phyloP scores from a whole-genome alignment of 2,329 filamentous ascomycete genomes.

The Trichoderma polysporum region DNA sequence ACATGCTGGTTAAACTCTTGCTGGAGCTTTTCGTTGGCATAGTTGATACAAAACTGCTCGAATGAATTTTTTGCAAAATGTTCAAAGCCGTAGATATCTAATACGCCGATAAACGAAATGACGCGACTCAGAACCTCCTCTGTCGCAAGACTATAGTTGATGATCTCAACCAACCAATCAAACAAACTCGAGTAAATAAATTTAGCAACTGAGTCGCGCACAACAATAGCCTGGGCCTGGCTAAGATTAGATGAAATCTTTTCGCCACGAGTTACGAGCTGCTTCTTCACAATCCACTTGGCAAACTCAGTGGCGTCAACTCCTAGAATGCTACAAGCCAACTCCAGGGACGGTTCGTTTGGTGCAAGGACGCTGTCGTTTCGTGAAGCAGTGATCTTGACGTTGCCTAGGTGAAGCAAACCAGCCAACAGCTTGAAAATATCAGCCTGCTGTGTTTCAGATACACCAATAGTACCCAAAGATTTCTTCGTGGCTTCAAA shows the following conservation, averaged over 20 bases:
- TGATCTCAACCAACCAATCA: slow-evolving; percentile 98
- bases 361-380: slow-evolving; percentile 82
- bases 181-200: slow-evolving; percentile 98
- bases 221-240: slow-evolving; percentile 88
- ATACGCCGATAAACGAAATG: slow-evolving; percentile 89
- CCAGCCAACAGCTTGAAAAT: slow-evolving; percentile 92
- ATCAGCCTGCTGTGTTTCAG: slow-evolving; percentile 68
- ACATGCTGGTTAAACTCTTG: slow-evolving; percentile 99
- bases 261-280: slow-evolving; percentile 91
- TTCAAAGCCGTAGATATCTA: slow-evolving; percentile 99
- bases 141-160: slow-evolving; percentile 86
- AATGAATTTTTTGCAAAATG: slow-evolving; percentile 99
- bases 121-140: slow-evolving; percentile 82
- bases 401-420: slow-evolving; percentile 89
- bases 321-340: slow-evolving; percentile 80
- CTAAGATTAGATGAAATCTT: slow-evolving; percentile 96
- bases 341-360: slow-evolving; percentile 76
- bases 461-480: slow-evolving; percentile 82
- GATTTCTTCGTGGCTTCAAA: slow-evolving; percentile 87
- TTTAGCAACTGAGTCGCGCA: slow-evolving; percentile 95
- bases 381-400: slow-evolving; percentile 89
- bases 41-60: slow-evolving; percentile 99
- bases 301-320: slow-evolving; percentile 85
- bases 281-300: slow-evolving; percentile 99
- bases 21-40: slow-evolving; percentile 98